These are phyloP conservation scores for Lojkania enalia DNA, from an alignment of 2,329 filamentous ascomycete genomes.

Conservation along the genomic window DNA sequence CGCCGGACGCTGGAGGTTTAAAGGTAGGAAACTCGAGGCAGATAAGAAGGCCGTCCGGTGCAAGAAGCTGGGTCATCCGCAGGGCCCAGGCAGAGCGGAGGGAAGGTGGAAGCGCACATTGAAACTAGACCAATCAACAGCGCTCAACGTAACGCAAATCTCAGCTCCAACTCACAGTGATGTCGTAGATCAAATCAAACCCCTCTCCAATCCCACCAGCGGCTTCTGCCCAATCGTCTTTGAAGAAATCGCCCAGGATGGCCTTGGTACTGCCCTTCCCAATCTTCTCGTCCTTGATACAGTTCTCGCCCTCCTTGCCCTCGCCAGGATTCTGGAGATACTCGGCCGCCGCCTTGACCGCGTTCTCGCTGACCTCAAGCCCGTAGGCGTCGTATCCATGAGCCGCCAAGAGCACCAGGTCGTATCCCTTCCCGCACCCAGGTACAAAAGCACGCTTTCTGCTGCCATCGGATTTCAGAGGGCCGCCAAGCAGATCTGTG, in stretches of 20 bases:
- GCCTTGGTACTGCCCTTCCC: conserved; percentile 59
- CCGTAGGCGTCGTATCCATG: conserved; percentile 79
- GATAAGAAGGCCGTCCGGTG: conserved; percentile 57
- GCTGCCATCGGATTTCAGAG: conserved; percentile 24
- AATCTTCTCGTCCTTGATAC: conserved; percentile 44
- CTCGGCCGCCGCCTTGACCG: conserved; percentile 52
- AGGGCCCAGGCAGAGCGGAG: conserved; percentile 62
- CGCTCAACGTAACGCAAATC: neutral
- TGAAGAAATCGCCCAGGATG: conserved; percentile 69
- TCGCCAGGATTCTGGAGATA: conserved; percentile 37
- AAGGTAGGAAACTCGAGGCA: conserved; percentile 78
- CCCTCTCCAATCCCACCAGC: conserved; percentile 39
- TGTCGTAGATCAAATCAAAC: conserved; percentile 71
- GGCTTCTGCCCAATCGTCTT: conserved; percentile 58
- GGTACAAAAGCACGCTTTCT: conserved; percentile 70
- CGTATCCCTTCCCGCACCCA: conserved; percentile 81
- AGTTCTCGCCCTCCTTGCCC: conserved; percentile 51
- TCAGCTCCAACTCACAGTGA: conserved; percentile 53
- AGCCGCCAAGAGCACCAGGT: conserved; percentile 73
- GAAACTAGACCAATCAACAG: conserved; percentile 52
- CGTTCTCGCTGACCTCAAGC: conserved; percentile 66
- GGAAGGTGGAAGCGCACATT: conserved; percentile 60
- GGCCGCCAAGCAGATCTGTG: conserved; percentile 40
- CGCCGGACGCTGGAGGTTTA: conserved; percentile 66
- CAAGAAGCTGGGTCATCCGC: conserved; percentile 58